Conservation (phyloP, 2,329 filamentous ascomycete genomes). For the Magnaporthiopsis rhizophila region DNA sequence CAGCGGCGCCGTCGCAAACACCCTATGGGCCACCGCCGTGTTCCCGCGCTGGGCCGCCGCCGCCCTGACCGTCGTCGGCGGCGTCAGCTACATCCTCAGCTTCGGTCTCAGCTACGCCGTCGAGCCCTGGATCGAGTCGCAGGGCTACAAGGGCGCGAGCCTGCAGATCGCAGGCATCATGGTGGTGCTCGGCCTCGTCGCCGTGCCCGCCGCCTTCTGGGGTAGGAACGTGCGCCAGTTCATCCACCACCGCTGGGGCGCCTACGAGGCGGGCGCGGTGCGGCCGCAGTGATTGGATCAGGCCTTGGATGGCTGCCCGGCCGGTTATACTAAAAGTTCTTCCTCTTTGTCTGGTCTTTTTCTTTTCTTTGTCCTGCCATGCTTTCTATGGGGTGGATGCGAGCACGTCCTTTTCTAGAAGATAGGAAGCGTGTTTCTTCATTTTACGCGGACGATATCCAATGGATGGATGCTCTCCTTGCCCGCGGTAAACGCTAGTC, state of each 20-base stretch:
- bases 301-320: too few relatives aligned
- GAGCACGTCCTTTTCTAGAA: background rate
- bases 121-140: constrained; percentile 10
- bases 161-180: constrained; percentile 12
- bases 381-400: background rate
- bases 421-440: background rate
- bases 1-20: constrained; percentile 15
- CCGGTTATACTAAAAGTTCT: too few relatives aligned
- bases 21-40: constrained; percentile 19
- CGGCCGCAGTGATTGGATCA: constrained; percentile 14
- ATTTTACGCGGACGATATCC: too few relatives aligned
- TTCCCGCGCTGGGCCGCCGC: constrained; percentile 20
- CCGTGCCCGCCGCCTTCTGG: constrained; percentile 19
- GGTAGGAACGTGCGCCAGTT: constrained; percentile 19
- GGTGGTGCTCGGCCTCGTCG: constrained; percentile 15
- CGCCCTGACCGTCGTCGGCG: constrained; percentile 14
- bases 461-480: too few relatives aligned
- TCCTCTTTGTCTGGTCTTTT: background rate
- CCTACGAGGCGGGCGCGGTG: constrained; percentile 17
- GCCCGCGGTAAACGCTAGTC: too few relatives aligned
- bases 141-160: constrained; percentile 10
- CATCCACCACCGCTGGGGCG: constrained; percentile 16
- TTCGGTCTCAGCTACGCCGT: constrained; percentile 13
- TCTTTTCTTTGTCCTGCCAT: background rate
- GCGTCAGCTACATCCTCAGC: constrained; percentile 13